phyloP scores from a whole-genome alignment of 2,329 filamentous ascomycete species.

The Calonectria naviculata region DNA sequence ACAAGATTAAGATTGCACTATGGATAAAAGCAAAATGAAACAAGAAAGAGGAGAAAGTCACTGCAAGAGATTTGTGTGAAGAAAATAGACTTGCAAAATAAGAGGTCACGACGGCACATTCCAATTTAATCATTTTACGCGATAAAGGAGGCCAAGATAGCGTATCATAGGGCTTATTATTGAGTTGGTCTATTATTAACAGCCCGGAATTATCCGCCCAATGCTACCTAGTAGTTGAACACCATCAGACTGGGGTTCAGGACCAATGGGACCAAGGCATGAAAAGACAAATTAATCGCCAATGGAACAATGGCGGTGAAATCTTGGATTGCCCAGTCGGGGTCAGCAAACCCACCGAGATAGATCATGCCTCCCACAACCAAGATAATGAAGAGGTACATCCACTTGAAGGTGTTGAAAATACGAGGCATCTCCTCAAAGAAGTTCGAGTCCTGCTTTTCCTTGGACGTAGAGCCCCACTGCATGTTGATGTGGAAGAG shows the following conservation, averaged over 20 bases:
- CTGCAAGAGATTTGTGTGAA: too few species aligned
- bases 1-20: too few species aligned
- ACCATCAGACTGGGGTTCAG: slow-evolving; percentile 18
- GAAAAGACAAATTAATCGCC: slow-evolving; percentile 59
- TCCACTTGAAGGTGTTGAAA: slow-evolving; percentile 64
- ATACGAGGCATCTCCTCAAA: slow-evolving; percentile 66
- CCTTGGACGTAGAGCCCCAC: slow-evolving; percentile 69
- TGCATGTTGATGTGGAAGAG: slow-evolving; percentile 56
- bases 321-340: slow-evolving; percentile 66
- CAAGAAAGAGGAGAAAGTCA: too few species aligned
- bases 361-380: slow-evolving; percentile 63
- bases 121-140: too few species aligned
- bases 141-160: too few species aligned
- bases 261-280: slow-evolving; percentile 7
- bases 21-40: too few species aligned
- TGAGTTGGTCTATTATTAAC: too few species aligned
- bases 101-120: too few species aligned
- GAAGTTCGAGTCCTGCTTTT: slow-evolving; percentile 66
- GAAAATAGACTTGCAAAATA: too few species aligned
- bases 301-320: slow-evolving; percentile 71
- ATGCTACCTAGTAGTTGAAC: slow-evolving; percentile 7
- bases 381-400: slow-evolving; percentile 58
- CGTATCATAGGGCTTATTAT: too few species aligned
- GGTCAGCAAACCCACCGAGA: slow-evolving; percentile 56
- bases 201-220: not conserved